Evolutionary conservation across 2,329 filamentous ascomycete species (phyloP).

Genomic region (Epichloe baconii): DNA sequence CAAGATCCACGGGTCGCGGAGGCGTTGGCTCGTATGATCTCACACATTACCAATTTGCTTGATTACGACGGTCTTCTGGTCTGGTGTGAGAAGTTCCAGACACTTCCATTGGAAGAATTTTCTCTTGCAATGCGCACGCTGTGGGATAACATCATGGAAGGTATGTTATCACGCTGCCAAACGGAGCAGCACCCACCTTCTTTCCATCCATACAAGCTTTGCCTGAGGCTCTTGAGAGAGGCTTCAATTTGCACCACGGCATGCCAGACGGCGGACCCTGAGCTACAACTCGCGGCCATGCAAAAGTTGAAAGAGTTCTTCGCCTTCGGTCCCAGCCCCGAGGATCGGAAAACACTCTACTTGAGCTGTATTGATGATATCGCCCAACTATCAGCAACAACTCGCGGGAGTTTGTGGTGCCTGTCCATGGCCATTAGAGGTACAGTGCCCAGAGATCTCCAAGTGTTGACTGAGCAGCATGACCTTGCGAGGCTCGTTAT

Average conservation of each 20-base stretch:
- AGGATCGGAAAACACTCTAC: conserved; percentile 50
- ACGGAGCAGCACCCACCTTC: conserved; percentile 21
- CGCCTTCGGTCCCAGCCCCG: conserved; percentile 34
- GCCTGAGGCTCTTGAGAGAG: conserved; percentile 57
- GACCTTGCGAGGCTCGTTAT: conserved; percentile 49
- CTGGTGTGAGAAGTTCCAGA: conserved; percentile 56
- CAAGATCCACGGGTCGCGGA: conserved; percentile 78
- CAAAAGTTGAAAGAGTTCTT: conserved; percentile 50
- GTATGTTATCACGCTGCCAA: conserved; percentile 31
- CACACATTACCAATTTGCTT: conserved; percentile 34
- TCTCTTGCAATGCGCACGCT: conserved; percentile 48
- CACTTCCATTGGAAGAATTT: conserved; percentile 49
- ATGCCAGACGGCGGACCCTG: conserved; percentile 42
- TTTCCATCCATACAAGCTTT: conserved; percentile 35
- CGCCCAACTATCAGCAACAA: conserved; percentile 44
- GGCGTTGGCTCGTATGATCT: conserved; percentile 58
- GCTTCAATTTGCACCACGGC: conserved; percentile 45
- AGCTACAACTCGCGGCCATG: conserved; percentile 51
- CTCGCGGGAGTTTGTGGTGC: conserved; percentile 61
- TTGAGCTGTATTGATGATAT: conserved; percentile 57
- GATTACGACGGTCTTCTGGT: conserved; percentile 42
- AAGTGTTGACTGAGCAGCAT: conserved; percentile 45
- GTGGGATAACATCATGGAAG: conserved; percentile 42
- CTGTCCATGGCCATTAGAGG: conserved; percentile 37
- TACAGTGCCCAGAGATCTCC: conserved; percentile 37